Conservation (phyloP, 2,329 filamentous ascomycete species). For the Colletotrichum euphorbiae region DNA sequence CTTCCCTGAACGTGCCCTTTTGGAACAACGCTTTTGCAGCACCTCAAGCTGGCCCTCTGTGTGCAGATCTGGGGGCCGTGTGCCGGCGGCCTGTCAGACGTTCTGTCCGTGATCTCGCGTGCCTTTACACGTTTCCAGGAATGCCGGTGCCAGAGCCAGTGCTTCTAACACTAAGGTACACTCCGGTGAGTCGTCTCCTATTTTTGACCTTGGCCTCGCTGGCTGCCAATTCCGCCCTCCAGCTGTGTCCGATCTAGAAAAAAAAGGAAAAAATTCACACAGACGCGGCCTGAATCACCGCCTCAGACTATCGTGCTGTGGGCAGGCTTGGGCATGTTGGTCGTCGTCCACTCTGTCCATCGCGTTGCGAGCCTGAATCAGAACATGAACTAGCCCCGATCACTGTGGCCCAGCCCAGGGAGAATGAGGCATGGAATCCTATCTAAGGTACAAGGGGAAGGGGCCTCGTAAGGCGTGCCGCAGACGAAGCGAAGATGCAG, state of each 20-base stretch:
- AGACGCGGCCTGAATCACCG: conserved; percentile 19
- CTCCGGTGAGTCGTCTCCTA: conserved; percentile 1
- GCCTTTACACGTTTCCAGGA: not conserved
- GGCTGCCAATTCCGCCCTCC: not conserved
- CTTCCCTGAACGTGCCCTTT: too few species aligned
- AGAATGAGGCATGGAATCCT: not conserved
- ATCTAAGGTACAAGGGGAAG: not conserved
- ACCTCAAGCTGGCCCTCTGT: not conserved
- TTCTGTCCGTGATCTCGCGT: conserved; percentile 1
- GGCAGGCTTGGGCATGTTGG: not conserved
- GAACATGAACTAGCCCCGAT: conserved; percentile 2
- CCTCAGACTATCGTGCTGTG: conserved; percentile 3
- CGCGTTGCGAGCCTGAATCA: conserved; percentile 9
- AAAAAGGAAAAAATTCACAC: conserved; percentile 1
- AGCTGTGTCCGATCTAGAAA: conserved; percentile 14
- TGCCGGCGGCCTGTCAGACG: conserved; percentile 29
- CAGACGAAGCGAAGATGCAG: not conserved
- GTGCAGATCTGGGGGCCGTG: conserved; percentile 29
- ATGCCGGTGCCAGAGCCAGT: too few species aligned
- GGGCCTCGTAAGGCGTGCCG: not conserved
- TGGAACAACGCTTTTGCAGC: conserved; percentile 11
- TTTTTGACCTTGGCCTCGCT: conserved; percentile 2
- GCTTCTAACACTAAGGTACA: too few species aligned
- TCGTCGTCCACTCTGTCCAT: not conserved
- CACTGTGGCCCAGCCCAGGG: not conserved